phyloP scores from a whole-genome alignment of 2,329 filamentous ascomycete genomes.

The Fusarium vanettenii region DNA sequence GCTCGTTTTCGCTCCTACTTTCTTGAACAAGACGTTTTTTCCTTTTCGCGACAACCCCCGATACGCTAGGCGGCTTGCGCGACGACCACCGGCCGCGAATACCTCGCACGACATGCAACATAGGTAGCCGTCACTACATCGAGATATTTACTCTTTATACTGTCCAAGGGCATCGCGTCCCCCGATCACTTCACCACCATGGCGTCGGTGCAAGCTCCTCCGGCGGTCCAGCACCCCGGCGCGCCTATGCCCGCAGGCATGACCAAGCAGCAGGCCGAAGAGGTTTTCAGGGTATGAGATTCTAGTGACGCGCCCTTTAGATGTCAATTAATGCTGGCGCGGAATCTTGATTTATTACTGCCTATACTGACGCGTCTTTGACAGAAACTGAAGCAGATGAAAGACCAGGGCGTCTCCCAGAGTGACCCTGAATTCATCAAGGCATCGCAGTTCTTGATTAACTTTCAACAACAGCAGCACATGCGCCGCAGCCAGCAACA shows the following conservation, averaged over 20 bases:
- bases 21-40: slow-evolving; percentile 21
- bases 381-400: slow-evolving; percentile 92
- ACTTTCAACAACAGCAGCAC: slow-evolving; percentile 75
- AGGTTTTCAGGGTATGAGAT: slow-evolving; percentile 72
- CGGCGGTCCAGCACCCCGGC: slow-evolving; percentile 75
- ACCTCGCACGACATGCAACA: slow-evolving; percentile 54
- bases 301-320: slow-evolving; percentile 7
- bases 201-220: slow-evolving; percentile 82
- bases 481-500: slow-evolving; percentile 62
- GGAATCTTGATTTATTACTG: background rate
- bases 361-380: slow-evolving; percentile 29
- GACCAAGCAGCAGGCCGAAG: slow-evolving; percentile 82
- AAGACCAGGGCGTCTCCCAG: slow-evolving; percentile 81
- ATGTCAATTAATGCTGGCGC: background rate
- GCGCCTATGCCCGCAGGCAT: slow-evolving; percentile 73
- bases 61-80: slow-evolving; percentile 33
- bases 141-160: slow-evolving; percentile 42
- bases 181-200: slow-evolving; percentile 61
- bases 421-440: slow-evolving; percentile 91
- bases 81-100: slow-evolving; percentile 31
- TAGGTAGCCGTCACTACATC: slow-evolving; percentile 44
- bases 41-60: slow-evolving; percentile 42
- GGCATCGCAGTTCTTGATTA: slow-evolving; percentile 78
- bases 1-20: slow-evolving; percentile 36
- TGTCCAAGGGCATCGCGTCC: slow-evolving; percentile 36